Evolutionary conservation across 495 filamentous ascomycete genomes (phyloP), one percentile per base, ranked within the genome.

Genomic region (Physcia stellaris): DNA sequence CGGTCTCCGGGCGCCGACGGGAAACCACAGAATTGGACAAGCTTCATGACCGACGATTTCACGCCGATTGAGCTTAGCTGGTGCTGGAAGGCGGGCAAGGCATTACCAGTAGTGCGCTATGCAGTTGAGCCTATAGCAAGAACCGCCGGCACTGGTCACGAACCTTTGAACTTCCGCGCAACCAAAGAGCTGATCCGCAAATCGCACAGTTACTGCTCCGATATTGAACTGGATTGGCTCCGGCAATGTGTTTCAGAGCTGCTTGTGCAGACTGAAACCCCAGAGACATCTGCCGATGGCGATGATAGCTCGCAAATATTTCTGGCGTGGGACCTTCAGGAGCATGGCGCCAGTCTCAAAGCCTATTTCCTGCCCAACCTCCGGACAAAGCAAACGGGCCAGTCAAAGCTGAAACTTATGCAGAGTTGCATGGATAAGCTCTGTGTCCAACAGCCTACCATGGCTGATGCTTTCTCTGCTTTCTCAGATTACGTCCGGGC

Each of bases 41-140:
- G 44, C 9, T 38, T 48, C 7, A n/a, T 57, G 11, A 24, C 40
- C 11, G 24, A 24, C 13, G 51, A 54, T 13, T 45, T 48, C 3
- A 39, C 37, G 0, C 46, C 51, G 0, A 32, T 57, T 2, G 51
- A 57, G 33, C 53, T 51, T 23, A 49, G 42, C 0, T 57, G 53
- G 53, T 54, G 51, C 40, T 57, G 53, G 53, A 47, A 52, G 20
- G 45, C 40, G 12, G n/a, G 16, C 6, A 46, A 10, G 24, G 19
- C 18, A 1, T 33, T 23, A 9, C 53, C 53, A 2, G 49, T 43
- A 9, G 31, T 57, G 2, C 53, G 53, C 2, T 51, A 48, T 28
- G 27, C 41, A 5, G 28, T 40, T 15, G 53, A 54, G 33, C 32
- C 51, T 0, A 49, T 57, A 21, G 41, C 34, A n/a, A 16, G 29